phyloP scores from a whole-genome alignment of 257 asterid genomes.

The Eucommia ulmoides region DNA sequence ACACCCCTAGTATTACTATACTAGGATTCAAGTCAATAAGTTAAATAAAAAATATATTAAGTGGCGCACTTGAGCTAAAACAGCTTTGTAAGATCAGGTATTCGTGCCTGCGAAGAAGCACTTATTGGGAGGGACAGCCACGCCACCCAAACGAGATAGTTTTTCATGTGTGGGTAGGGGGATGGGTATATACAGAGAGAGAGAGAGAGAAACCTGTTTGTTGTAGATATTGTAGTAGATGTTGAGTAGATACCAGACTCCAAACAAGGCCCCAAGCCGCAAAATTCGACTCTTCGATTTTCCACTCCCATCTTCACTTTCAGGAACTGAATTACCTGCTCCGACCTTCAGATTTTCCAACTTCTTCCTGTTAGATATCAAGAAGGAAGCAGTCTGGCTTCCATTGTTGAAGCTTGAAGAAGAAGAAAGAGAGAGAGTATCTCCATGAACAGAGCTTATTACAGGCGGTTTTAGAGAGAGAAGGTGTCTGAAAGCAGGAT shows the following conservation, averaged over 20 bases:
- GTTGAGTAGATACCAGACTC: conserved; percentile 61
- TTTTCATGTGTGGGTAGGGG: neutral
- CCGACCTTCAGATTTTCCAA: conserved; percentile 18
- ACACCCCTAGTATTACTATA: too few relatives aligned
- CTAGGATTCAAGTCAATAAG: too few relatives aligned
- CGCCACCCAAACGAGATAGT: neutral
- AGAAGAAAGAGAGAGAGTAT: conserved; percentile 7
- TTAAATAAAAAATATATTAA: too few relatives aligned
- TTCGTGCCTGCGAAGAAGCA: too few relatives aligned
- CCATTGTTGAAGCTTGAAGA: conserved; percentile 7
- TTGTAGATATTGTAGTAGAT: conserved; percentile 81
- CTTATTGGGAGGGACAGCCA: too few relatives aligned
- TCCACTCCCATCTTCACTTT: conserved; percentile 15
- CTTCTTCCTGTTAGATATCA: neutral
- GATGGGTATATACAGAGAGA: neutral
- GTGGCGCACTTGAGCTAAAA: too few relatives aligned
- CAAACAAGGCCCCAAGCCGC: conserved; percentile 71
- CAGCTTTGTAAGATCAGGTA: too few relatives aligned
- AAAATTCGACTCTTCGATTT: conserved; percentile 13
- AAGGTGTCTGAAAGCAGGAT: conserved; percentile 7
- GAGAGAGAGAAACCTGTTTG: conserved; percentile 44
- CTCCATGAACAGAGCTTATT: conserved; percentile 1
- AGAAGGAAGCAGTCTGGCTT: neutral
- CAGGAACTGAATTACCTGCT: conserved; percentile 44
- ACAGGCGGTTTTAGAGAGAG: conserved; percentile 7